phyloP scores from a whole-genome alignment of 768 basidiomycete genomes.

The Macrolepiota albuminosa region DNA sequence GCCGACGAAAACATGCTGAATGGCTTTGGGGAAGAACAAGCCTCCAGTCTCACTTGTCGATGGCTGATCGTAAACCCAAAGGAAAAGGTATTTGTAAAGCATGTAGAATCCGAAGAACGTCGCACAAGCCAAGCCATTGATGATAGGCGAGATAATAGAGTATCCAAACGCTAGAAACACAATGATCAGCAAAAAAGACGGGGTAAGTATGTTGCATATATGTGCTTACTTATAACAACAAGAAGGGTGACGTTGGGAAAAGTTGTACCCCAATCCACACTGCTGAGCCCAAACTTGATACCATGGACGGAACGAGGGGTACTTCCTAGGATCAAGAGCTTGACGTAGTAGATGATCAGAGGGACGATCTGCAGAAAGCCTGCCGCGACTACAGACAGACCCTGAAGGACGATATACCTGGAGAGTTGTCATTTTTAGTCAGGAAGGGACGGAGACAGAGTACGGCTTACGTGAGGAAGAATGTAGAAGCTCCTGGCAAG shows the following conservation, averaged over 20 bases:
- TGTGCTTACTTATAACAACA: conserved; percentile 69
- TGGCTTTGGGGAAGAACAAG: conserved; percentile 90
- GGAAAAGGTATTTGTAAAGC: conserved; percentile 83
- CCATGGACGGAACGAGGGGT: conserved; percentile 82
- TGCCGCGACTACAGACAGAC: conserved; percentile 72
- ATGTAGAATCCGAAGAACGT: conserved; percentile 84
- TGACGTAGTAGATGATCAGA: conserved; percentile 85
- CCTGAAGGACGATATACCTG: conserved; percentile 77
- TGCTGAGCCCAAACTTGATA: conserved; percentile 72
- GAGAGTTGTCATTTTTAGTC: not conserved
- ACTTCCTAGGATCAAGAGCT: conserved; percentile 80
- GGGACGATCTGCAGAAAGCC: conserved; percentile 78
- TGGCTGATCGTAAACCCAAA: conserved; percentile 74
- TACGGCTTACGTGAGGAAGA: conserved; percentile 77
- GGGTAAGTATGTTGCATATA: not conserved
- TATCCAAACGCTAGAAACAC: conserved; percentile 61
- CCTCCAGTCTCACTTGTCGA: conserved; percentile 79
- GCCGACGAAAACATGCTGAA: conserved; percentile 91
- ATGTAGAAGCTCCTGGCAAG: conserved; percentile 79
- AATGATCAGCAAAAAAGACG: not conserved
- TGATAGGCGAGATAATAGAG: conserved; percentile 87
- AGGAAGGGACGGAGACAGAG: not conserved
- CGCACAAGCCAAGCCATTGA: conserved; percentile 81
- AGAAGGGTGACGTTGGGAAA: conserved; percentile 74
- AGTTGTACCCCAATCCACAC: conserved; percentile 71